These are phyloP conservation scores for Gossypium lobatum DNA, from an alignment of 441 rosid species.

Conservation along the genomic window DNA sequence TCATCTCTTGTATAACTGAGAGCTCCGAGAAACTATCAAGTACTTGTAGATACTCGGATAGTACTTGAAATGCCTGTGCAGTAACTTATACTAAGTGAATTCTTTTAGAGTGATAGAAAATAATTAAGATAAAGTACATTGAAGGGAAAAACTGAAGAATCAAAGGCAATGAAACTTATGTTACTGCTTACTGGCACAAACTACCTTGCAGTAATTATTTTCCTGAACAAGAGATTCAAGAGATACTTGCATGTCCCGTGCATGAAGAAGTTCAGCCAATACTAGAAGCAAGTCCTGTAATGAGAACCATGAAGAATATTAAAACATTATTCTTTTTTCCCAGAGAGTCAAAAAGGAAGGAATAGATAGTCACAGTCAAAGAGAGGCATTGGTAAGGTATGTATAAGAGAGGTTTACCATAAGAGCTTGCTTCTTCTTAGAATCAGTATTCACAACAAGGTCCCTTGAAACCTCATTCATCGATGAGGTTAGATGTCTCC, in stretches of 20 bases:
- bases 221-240: constrained; percentile 88
- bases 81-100: constrained; percentile 18
- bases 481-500: constrained; percentile 85
- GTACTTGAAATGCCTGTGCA: constrained; percentile 89
- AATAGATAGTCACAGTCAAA: constrained; percentile 10
- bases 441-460: constrained; percentile 82
- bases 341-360: constrained; percentile 9
- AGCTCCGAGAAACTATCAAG: constrained; percentile 84
- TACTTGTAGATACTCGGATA: constrained; percentile 92
- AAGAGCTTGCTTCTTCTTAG: constrained; percentile 91
- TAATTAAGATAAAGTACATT: constrained; percentile 5
- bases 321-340: constrained; percentile 9
- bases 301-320: constrained; percentile 18
- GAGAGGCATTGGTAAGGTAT: not conserved
- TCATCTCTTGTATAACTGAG: constrained; percentile 86
- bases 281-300: constrained; percentile 83
- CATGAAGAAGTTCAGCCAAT: constrained; percentile 69
- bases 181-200: not conserved
- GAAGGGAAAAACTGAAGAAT: not conserved
- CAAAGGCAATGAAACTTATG: not conserved
- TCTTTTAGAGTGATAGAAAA: constrained; percentile 10
- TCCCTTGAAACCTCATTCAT: constrained; percentile 95
- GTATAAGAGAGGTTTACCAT: constrained; percentile 44
- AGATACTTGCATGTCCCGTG: constrained; percentile 64
- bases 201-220: constrained; percentile 92